Conservation (phyloP, 495 filamentous ascomycete genomes). For the Bacidia gigantensis region DNA sequence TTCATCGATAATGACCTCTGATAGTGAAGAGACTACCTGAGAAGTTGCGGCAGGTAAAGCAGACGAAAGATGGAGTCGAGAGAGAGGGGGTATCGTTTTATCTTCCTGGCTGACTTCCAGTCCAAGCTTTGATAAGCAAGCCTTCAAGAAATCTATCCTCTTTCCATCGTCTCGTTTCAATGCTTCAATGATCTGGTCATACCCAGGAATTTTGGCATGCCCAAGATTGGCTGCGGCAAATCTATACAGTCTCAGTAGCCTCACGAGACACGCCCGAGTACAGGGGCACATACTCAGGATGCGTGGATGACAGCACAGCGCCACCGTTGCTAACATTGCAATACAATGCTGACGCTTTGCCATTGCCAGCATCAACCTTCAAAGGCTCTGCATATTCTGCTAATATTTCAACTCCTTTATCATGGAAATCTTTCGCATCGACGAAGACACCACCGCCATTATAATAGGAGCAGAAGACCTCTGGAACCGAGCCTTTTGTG, state of each 20-base stretch:
- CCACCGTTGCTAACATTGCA: constrained; percentile 76
- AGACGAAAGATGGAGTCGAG: constrained; percentile 72
- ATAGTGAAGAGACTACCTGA: constrained; percentile 50
- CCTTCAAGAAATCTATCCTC: constrained; percentile 65
- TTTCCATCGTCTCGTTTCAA: constrained; percentile 57
- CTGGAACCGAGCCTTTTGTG: constrained; percentile 37
- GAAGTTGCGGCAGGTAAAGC: constrained; percentile 46
- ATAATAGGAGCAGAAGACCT: constrained; percentile 66
- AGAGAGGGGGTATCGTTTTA: constrained; percentile 64
- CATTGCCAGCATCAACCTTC: constrained; percentile 61
- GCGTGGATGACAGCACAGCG: constrained; percentile 72
- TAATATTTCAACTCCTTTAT: constrained; percentile 61
- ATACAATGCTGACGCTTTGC: constrained; percentile 67
- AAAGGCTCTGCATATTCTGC: constrained; percentile 66
- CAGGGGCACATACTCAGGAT: constrained; percentile 65
- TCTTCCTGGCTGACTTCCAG: constrained; percentile 58
- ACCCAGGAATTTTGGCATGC: constrained; percentile 46
- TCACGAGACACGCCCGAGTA: constrained; percentile 3
- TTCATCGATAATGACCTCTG: constrained; percentile 53
- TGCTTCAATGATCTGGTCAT: constrained; percentile 50
- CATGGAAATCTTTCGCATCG: constrained; percentile 48
- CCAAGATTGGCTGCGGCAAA: constrained; percentile 71
- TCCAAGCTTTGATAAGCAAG: constrained; percentile 70
- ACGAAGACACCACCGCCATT: constrained; percentile 97
- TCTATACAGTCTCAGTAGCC: constrained; percentile 29